Evolutionary conservation across 352 stramenopile species (phyloP).

Genomic region (Globisporangium cylindrosporum): DNA sequence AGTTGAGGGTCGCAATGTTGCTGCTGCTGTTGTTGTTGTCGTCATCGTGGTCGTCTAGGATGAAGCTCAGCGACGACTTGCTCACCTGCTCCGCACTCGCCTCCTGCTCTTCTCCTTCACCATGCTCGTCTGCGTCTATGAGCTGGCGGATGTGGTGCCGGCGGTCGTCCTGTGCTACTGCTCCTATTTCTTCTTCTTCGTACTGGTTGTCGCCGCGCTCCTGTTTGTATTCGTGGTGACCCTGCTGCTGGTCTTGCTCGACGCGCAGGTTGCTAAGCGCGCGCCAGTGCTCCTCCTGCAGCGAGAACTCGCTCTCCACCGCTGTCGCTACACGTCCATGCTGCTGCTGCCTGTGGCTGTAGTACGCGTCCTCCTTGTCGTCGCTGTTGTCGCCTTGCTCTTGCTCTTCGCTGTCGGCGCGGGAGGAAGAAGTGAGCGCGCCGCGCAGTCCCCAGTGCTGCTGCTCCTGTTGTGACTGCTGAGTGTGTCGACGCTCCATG

Average conservation of each 20-base stretch:
- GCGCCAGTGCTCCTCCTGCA: conserved; percentile 36
- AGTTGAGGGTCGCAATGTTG: conserved; percentile 12
- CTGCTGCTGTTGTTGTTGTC: conserved; percentile 15
- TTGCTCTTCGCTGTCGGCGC: conserved; percentile 3
- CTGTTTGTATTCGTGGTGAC: conserved; percentile 13
- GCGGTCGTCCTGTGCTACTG: conserved; percentile 12
- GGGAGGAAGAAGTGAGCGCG: not conserved
- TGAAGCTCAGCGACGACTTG: conserved; percentile 77
- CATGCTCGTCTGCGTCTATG: not conserved
- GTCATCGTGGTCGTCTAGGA: conserved; percentile 49
- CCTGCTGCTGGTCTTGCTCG: conserved; percentile 5
- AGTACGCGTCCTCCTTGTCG: not conserved
- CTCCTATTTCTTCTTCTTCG: conserved; percentile 3
- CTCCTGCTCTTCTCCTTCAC: conserved; percentile 14
- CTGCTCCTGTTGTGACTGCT: conserved; percentile 12
- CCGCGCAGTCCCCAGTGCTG: not conserved
- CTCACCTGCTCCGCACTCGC: conserved; percentile 19
- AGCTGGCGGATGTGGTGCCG: not conserved
- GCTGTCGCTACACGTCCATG: not conserved
- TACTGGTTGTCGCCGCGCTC: conserved; percentile 12
- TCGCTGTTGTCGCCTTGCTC: not conserved
- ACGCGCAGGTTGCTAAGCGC: conserved; percentile 40
- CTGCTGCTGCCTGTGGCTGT: not conserved
- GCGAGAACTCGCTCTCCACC: conserved; percentile 3
- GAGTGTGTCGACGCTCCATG: not conserved